Evolutionary conservation across 257 asterid genomes (phyloP), one percentile per base, ranked within the genome.

Genomic region (Gentiana macrophylla): DNA sequence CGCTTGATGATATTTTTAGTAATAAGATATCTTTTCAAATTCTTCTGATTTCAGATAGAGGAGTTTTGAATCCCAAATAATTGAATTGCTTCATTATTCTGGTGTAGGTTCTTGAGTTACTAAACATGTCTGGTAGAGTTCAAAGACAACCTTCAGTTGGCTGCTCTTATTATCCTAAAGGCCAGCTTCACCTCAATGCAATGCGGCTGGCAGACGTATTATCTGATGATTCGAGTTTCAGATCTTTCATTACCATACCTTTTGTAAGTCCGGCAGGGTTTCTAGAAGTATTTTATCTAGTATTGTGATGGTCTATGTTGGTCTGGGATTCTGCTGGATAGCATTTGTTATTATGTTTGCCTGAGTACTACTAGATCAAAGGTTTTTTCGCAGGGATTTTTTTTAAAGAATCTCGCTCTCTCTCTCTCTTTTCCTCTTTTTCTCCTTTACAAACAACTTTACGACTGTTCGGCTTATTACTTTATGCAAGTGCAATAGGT

Each of bases 151-250:
- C 67, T 46, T 51, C 62, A 59, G 76, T 38, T 4, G 8, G 45
- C 45, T 5, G 45, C 8, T 38, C 45, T 38, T 38, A 38, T 57
- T 78, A 81, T 70, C 95, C 89, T 36, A 85, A 70, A 62, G 99
- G 94, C 61, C 99, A 77, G 64, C 70, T 88, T 76, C 97, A 88
- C 77, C 89, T 92, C 60, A 92, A 81, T 70, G 94, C 95, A 44
- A 77, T 92, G 99, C 97, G 94, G 50, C 83, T 92, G 66, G 79
- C 89, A 35, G 99, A 92, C 59, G 79, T 92, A 66, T 81, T 92
- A 72, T 88, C 99, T 34, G 99, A 92, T 60, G 99, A 92, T 79
- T 88, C 99, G 70, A 92, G 88, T 71, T 92, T 85, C 50, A 85
- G 97, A 53, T 74, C 97, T 12, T 83, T 70, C 63, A 75, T 88